Percentiles rank a stretch among this genome's conserved stretches.
Conservation (phyloP, 345 rosid genomes). For the Euphorbia pulcherrima region DNA sequence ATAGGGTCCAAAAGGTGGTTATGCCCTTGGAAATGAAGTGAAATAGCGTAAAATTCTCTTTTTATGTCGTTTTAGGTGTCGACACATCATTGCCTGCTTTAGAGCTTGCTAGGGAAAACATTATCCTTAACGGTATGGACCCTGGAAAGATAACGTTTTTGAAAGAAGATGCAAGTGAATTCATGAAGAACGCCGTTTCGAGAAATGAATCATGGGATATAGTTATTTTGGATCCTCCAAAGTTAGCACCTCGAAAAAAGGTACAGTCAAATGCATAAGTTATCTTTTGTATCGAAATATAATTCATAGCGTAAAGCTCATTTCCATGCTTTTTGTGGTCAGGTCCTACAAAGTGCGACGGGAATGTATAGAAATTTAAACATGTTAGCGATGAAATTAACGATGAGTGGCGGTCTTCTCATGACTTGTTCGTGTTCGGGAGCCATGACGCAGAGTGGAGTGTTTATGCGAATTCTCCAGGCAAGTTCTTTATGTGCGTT, state of each 20-base stretch:
- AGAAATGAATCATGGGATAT: constrained; percentile 84
- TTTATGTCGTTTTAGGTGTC: constrained; percentile 46
- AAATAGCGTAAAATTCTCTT: neutral
- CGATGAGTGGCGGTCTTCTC: constrained; percentile 72
- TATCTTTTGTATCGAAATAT: neutral
- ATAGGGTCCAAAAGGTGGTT: too few relatives aligned
- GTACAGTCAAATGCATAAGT: constrained; percentile 23
- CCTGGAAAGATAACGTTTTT: constrained; percentile 52
- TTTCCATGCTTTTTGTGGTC: neutral
- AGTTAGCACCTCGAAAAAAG: constrained; percentile 77
- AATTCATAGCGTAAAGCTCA: neutral
- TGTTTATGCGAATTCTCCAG: constrained; percentile 62
- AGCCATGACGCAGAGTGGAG: constrained; percentile 87
- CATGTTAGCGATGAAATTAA: constrained; percentile 69
- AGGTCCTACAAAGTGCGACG: constrained; percentile 64
- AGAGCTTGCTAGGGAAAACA: constrained; percentile 84
- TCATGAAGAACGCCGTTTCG: constrained; percentile 70
- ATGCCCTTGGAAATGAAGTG: neutral
- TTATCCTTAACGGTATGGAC: constrained; percentile 65
- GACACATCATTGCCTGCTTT: constrained; percentile 81
- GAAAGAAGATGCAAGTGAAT: constrained; percentile 67
- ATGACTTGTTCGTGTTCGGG: constrained; percentile 97
- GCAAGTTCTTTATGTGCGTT: constrained; percentile 25
- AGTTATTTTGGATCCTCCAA: constrained; percentile 86
- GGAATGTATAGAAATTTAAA: constrained; percentile 86